Evolutionary conservation across 2,329 filamentous ascomycete species (phyloP), one percentile per base, ranked within the genome.

Genomic region (Chalara sp.): DNA sequence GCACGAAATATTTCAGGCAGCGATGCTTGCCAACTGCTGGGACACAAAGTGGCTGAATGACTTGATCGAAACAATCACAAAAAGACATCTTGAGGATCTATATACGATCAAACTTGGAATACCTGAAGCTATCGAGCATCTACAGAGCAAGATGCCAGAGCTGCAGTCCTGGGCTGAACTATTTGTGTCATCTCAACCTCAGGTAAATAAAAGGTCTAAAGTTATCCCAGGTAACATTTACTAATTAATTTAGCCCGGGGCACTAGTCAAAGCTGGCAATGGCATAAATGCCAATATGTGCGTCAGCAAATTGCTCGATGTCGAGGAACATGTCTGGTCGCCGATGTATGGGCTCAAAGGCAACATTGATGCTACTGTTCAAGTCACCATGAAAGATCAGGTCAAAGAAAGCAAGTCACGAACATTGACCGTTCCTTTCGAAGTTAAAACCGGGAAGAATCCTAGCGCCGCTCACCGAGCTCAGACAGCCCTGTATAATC

Each of bases 281-380:
- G 86, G 86, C 40, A 81, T 86, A 48, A 86, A 84, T 58, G 81
- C 86, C 8, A 85, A 78, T 51, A 84, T 97, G 78, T 90, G 87
- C 59, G 84, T 99, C 59, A 95, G 85, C 62, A 99, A 97, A 65
- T 75, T 99, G 31, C 83, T 99, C 11, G 93, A 97, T 64, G 88
- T 99, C 7, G 93, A 99, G 66, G 93, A 99, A 67, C 93, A 97
- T 64, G 84, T 99, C 31, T 99, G 93, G 93, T 97, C 92, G 6
- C 93, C 93, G 0, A 92, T 90, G 81, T 99, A 95, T 65, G 93
- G 93, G 0, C 75, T 99, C 12, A 99, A 99, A 67, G 93, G 93
- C 32, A 99, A 97, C 61, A 93, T 99, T 53, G 93, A 99, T 70
- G 93, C 93, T 31, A 97, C 93, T 0, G 87, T 99, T 1, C 89